Evolutionary conservation across 2,329 filamentous ascomycete genomes (phyloP), one percentile per base, ranked within the genome.

Genomic region (Aspergillus glaucus): DNA sequence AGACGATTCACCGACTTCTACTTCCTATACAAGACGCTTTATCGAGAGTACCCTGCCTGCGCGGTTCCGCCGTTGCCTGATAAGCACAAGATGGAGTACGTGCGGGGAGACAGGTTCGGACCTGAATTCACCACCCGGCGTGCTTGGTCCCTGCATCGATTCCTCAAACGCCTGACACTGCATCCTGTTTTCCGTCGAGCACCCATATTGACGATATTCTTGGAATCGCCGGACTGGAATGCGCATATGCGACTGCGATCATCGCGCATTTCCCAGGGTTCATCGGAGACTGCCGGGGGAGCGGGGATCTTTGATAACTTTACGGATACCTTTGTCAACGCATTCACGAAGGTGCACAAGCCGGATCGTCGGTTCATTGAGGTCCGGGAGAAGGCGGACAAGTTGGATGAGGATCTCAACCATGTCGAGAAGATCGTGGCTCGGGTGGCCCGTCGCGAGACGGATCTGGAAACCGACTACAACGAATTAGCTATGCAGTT

Each of bases 1-100:
- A 84, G 93, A 58, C 88, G 93, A 63, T 98, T 96, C 73, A 97
- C 92, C 59, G 93, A 98, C 74, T 98, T 98, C 66, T 86, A 94
- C 59, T 98, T 95, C 68, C 82, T 98, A 54, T 96, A 88, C 75
- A 96, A 95, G 72, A 85, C 88, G 28, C 83, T 98, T 45, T 84
- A 79, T 55, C 85, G 84, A 65, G 91, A 96, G 67, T 97, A 89
- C 62, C 88, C 90, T 51, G 88, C 89, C 73, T 88, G 87, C 69
- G 93, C 93, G 43, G 88, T 98, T 3, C 93, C 93, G 26, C 93
- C 93, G 43, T 78, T 98, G 47, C 93, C 93, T 46, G 93, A 97
- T 73, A 98, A 97, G 78, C 92, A 97, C 77, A 94, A 94, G 72
- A 95, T 98, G 88, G 90, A 95, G 65, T 97, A 97, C 65, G 93